A percentile compares a stretch with the other conserved stretches of the same genome.
Evolutionary conservation across 1,139 yeast genomes (phyloP).

Genomic region (Magnusiomyces fungicola): DNA sequence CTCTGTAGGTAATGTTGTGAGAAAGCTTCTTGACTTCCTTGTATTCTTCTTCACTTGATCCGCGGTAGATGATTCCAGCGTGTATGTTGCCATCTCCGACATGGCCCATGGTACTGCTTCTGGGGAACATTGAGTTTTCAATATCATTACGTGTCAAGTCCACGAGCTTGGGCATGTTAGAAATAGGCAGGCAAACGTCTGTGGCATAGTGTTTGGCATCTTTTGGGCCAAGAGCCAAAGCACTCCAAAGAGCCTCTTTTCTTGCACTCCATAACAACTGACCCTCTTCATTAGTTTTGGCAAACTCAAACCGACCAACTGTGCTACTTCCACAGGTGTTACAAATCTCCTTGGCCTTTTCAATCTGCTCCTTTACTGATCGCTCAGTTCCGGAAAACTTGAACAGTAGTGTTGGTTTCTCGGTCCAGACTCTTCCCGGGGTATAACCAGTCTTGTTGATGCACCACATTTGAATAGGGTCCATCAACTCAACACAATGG

Average conservation of each 20-base stretch:
- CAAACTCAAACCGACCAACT: slow-evolving; percentile 45
- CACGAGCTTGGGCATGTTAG: slow-evolving; percentile 56
- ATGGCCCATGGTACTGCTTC: slow-evolving; percentile 65
- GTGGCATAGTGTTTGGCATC: slow-evolving; percentile 51
- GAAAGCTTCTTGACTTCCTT: slow-evolving; percentile 48
- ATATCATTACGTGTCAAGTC: slow-evolving; percentile 52
- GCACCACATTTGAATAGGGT: slow-evolving; percentile 61
- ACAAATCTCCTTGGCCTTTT: slow-evolving; percentile 50
- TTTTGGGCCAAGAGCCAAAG: slow-evolving; percentile 56
- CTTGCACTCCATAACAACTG: slow-evolving; percentile 59
- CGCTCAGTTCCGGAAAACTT: slow-evolving; percentile 64
- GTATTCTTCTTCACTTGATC: slow-evolving; percentile 4
- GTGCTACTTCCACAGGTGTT: slow-evolving; percentile 33
- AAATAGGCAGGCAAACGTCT: slow-evolving; percentile 86
- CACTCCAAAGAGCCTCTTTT: slow-evolving; percentile 59
- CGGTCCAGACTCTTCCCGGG: slow-evolving; percentile 52
- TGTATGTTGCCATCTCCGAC: slow-evolving; percentile 93
- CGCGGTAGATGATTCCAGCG: slow-evolving; percentile 44
- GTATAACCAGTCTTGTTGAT: slow-evolving; percentile 59
- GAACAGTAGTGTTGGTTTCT: slow-evolving; percentile 69
- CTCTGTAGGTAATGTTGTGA: slow-evolving; percentile 59
- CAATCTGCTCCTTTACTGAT: slow-evolving; percentile 50
- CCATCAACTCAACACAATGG: slow-evolving; percentile 64
- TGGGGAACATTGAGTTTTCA: slow-evolving; percentile 38
- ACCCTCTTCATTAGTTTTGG: slow-evolving; percentile 47